These are phyloP conservation scores for Diaporthe citrichinensis DNA, from an alignment of 2,329 filamentous ascomycete genomes.

Conservation along the genomic window DNA sequence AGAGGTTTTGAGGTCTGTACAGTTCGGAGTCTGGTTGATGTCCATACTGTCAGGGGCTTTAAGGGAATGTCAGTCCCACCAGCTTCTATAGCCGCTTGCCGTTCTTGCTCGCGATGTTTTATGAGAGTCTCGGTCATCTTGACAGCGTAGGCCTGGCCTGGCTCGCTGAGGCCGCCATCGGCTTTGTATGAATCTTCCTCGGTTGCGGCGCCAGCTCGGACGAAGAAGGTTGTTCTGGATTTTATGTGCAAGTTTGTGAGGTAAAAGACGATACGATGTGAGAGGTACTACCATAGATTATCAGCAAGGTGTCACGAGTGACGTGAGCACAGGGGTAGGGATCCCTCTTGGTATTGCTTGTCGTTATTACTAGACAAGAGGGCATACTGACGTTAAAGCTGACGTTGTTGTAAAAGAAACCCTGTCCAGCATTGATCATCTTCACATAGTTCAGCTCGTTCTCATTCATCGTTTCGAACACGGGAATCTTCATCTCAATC, in stretches of 20 bases:
- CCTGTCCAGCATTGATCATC: constrained; percentile 97
- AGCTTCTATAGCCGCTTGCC: constrained; percentile 75
- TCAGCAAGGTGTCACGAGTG: neutral
- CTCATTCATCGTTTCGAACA: constrained; percentile 98
- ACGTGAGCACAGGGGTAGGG: neutral
- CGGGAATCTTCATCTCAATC: constrained; percentile 92
- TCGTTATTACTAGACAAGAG: neutral
- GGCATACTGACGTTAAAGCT: constrained; percentile 75
- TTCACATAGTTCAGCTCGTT: constrained; percentile 96
- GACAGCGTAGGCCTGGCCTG: constrained; percentile 84
- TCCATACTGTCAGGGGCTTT: constrained; percentile 92
- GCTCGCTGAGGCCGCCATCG: constrained; percentile 85
- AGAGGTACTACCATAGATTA: constrained; percentile 73
- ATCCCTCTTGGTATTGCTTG: too few species aligned
- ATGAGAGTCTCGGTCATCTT: constrained; percentile 90
- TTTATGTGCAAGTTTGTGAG: constrained; percentile 98
- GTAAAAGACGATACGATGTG: constrained; percentile 98
- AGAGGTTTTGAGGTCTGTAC: constrained; percentile 90
- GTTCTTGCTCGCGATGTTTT: constrained; percentile 86
- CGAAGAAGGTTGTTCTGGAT: constrained; percentile 92
- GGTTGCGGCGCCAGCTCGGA: constrained; percentile 82
- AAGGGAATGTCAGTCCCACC: constrained; percentile 78
- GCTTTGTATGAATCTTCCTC: constrained; percentile 91
- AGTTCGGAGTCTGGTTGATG: constrained; percentile 89
- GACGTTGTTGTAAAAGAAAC: constrained; percentile 96